phyloP scores from a whole-genome alignment of 768 basidiomycete species.

The Sporobolomyces phaffii region DNA sequence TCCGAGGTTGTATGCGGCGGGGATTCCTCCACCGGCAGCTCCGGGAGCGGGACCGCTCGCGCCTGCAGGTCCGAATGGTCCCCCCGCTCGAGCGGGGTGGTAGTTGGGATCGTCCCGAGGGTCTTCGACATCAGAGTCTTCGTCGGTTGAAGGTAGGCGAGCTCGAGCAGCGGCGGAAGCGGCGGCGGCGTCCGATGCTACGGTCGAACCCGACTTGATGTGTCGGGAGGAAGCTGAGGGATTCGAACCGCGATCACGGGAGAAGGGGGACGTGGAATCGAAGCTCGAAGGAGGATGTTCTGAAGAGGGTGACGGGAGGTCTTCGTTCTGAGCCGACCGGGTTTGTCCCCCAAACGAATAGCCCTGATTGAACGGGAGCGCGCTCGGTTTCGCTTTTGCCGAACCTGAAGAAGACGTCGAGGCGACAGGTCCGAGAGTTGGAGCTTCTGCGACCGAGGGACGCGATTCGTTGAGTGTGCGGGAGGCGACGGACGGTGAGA shows the following conservation, averaged over 20 bases:
- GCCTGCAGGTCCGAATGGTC: too few species aligned
- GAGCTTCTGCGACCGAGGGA: background rate
- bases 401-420: background rate
- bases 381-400: constrained; percentile 23
- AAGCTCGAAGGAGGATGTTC: constrained; percentile 12
- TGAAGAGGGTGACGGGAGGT: constrained; percentile 31
- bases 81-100: too few species aligned
- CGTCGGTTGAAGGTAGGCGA: constrained; percentile 12
- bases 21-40: constrained; percentile 47
- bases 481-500: constrained; percentile 44
- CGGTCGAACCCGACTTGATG: constrained; percentile 27
- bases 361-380: constrained; percentile 36
- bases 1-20: constrained; percentile 70
- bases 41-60: too few species aligned
- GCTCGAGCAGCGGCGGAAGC: constrained; percentile 10
- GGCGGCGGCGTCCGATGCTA: constrained; percentile 16
- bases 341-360: constrained; percentile 40
- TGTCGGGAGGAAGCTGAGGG: background rate
- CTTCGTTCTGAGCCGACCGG: constrained; percentile 7
- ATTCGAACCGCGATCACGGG: background rate
- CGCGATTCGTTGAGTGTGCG: background rate
- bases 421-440: constrained; percentile 1
- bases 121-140: constrained; percentile 35
- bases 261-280: background rate
- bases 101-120: constrained; percentile 39